Base-by-base conservation (phyloP, 345 rosid species). In the Populus ilicifolia region DNA sequence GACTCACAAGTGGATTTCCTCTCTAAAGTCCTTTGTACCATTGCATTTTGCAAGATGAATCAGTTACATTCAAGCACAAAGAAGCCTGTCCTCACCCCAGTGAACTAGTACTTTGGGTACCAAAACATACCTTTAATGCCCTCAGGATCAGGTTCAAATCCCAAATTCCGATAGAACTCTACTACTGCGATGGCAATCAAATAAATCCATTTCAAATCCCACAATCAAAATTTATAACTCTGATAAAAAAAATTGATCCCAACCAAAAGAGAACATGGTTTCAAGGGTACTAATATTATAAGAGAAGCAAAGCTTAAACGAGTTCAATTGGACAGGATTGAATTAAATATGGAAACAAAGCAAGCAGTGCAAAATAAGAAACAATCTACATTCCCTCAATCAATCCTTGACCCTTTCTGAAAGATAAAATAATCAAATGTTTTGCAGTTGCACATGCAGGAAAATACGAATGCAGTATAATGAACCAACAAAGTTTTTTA, bases 71-170 rank as follows among this genome's bases (percentile, higher is more conserved):
- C 29, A 59, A 30, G 62, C 56, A 72, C 48, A n/a, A 29, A 39
- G 9, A 77, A 20, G 61, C 41, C 61, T 43, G 69, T 43, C 69
- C 56, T 38, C 50, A 39, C 25, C 36, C 43, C 14, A 64, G 44
- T 52, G 23, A 52, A 56, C 79, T 80, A 85, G 80, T 86, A 90
- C 82, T 89, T 90, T 27, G 96, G 99, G 86, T 88, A 84, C 99
- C 98, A 95, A 84, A 95, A 95, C 99, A 95, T 95, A 67, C 99
- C 98, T 80, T 95, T 95, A 80, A 95, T 89, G 83, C 98, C 99
- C 80, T 95, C 99, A 38, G 98, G 99, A 81, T 95, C 99, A 46
- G 98, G 90, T 75, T 95, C 91, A 76, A 95, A 95, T 25, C 99
- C 99, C 78, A 95, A 83, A 76, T 93, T 95, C 78, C 81, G 90